These are phyloP conservation scores for Fusarium cicatricum DNA, from an alignment of 2,329 filamentous ascomycete genomes.

Conservation along the genomic window DNA sequence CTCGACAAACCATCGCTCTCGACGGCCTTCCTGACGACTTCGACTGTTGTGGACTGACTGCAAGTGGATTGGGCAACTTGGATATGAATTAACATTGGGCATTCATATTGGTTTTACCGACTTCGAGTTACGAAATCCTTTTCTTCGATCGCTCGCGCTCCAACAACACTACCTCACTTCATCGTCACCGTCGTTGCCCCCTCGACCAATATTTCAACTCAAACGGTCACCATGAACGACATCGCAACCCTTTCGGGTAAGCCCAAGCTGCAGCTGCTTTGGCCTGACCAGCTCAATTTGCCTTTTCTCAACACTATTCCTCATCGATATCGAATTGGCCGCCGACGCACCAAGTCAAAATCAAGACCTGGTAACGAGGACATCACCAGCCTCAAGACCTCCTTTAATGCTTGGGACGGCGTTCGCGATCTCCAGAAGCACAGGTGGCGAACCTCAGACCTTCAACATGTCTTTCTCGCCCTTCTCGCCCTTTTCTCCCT, in stretches of 20 bases:
- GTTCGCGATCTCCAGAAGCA: slow-evolving; percentile 78
- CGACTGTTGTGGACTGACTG: slow-evolving; percentile 30
- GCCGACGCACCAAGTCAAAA: slow-evolving; percentile 51
- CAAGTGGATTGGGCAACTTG: slow-evolving; percentile 37
- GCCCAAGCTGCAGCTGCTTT: slow-evolving; percentile 51
- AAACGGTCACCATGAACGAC: slow-evolving; percentile 49
- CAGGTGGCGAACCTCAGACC: slow-evolving; percentile 82
- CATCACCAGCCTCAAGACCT: slow-evolving; percentile 80
- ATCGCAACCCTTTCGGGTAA: slow-evolving; percentile 50
- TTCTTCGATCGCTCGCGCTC: slow-evolving; percentile 17
- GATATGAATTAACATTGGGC: slow-evolving; percentile 50
- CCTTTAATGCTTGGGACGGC: slow-evolving; percentile 81
- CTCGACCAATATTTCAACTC: slow-evolving; percentile 15
- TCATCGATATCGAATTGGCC: slow-evolving; percentile 50
- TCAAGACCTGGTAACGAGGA: slow-evolving; percentile 59
- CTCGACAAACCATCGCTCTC: slow-evolving; percentile 31
- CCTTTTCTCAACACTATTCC: slow-evolving; percentile 54
- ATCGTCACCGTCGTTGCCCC: slow-evolving; percentile 5
- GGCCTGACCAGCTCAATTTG: slow-evolving; percentile 53
- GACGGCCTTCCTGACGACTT: slow-evolving; percentile 34
- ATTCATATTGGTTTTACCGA: slow-evolving; percentile 44
- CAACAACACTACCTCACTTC: slow-evolving; percentile 20
- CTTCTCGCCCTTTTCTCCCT: slow-evolving; percentile 83
- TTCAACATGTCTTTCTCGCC: slow-evolving; percentile 81
- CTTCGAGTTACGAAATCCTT: slow-evolving; percentile 28